phyloP scores from a whole-genome alignment of 2,329 filamentous ascomycete genomes.

The Cladosporium phlei region DNA sequence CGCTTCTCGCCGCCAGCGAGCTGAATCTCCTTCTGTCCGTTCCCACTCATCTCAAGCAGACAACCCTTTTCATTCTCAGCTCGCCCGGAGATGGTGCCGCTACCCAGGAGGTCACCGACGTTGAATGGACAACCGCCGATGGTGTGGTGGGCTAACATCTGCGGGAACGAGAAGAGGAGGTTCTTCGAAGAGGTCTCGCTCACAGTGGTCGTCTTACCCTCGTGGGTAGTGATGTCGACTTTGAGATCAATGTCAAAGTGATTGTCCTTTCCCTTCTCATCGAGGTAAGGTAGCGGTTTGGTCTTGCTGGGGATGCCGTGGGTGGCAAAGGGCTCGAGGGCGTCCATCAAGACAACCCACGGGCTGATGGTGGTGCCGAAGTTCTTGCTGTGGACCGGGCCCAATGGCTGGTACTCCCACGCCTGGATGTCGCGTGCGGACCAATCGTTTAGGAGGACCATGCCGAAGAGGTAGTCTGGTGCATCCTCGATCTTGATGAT shows the following conservation, averaged over 20 bases:
- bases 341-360: slow-evolving; percentile 74
- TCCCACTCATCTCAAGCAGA: slow-evolving; percentile 66
- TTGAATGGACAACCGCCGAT: slow-evolving; percentile 71
- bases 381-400: slow-evolving; percentile 80
- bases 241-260: slow-evolving; percentile 67
- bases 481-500: slow-evolving; percentile 61
- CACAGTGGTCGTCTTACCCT: slow-evolving; percentile 47
- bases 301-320: slow-evolving; percentile 52
- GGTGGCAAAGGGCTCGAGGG: slow-evolving; percentile 63
- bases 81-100: slow-evolving; percentile 70
- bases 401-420: slow-evolving; percentile 79
- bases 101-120: slow-evolving; percentile 69
- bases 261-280: slow-evolving; percentile 54
- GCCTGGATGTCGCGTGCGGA: slow-evolving; percentile 75
- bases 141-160: slow-evolving; percentile 77
- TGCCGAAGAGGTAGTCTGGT: slow-evolving; percentile 68
- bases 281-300: slow-evolving; percentile 58
- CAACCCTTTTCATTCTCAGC: slow-evolving; percentile 58
- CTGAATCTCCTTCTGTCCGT: slow-evolving; percentile 61
- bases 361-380: slow-evolving; percentile 73
- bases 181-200: slow-evolving; percentile 59
- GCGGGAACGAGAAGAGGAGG: slow-evolving; percentile 75
- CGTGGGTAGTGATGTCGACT: slow-evolving; percentile 53
- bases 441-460: slow-evolving; percentile 85
- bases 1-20: slow-evolving; percentile 63